Conservation (phyloP, 2,329 filamentous ascomycete species). For the Knoxdaviesia proteae region DNA sequence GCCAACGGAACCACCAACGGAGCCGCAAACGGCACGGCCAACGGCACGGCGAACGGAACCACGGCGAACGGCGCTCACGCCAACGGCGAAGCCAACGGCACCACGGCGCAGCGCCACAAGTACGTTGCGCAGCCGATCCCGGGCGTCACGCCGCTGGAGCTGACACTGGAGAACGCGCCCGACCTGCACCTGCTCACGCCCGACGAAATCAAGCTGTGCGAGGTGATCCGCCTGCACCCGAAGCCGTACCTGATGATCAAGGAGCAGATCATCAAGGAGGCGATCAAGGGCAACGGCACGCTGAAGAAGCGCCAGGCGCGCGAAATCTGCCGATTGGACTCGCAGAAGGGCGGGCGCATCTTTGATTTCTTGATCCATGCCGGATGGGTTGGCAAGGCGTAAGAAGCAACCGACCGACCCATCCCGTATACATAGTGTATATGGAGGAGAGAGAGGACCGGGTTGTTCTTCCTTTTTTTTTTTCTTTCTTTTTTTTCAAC, state of each 20-base stretch:
- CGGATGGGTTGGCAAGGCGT: constrained; percentile 81
- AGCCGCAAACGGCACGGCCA: constrained; percentile 23
- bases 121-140: constrained; percentile 34
- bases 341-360: constrained; percentile 63
- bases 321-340: constrained; percentile 67
- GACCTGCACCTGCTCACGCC: constrained; percentile 72
- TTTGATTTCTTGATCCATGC: constrained; percentile 90
- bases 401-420: constrained; percentile 2
- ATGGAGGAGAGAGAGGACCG: not conserved
- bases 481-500: not conserved
- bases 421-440: no score
- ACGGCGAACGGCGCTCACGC: constrained; percentile 15
- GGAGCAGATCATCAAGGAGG: constrained; percentile 75
- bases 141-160: constrained; percentile 40
- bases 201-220: constrained; percentile 74
- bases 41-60: not conserved
- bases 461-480: not conserved
- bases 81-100: constrained; percentile 17
- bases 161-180: constrained; percentile 55
- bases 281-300: constrained; percentile 67
- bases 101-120: constrained; percentile 21
- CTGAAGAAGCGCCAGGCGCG: constrained; percentile 89
- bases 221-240: constrained; percentile 63
- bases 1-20: constrained; percentile 35
- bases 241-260: constrained; percentile 95